Base-by-base conservation (phyloP, 306 rosid species). In the Gynostemma pentaphyllum region DNA sequence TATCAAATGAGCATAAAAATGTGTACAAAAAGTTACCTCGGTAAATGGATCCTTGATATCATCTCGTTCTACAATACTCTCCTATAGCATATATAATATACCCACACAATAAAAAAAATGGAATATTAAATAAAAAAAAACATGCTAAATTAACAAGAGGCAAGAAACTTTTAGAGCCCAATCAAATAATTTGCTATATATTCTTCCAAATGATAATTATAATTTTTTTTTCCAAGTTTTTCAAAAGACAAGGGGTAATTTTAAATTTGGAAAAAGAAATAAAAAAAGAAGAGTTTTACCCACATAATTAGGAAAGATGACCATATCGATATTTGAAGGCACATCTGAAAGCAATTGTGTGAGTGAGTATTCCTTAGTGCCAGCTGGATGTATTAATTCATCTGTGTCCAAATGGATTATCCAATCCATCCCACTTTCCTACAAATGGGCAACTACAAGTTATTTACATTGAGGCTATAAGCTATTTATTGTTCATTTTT, bases 371-470 rank as follows among this genome's bases (percentile, higher is more conserved):
- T 86, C 99, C 12, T 29, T 68, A 3, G 82, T 68, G 72, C 87
- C 96, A 8, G 78, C 85, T 50, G 96, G 96, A 78, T 85, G 72
- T 50, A 87, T 68, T 66, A 92, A 78, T 72, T 87, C 97, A 72
- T 85, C 94, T n/a, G 95, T 92, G 76, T 92, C 99, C 68, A 92
- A 86, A 86, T 92, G 99, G 63, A 92, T 32, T 68, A 92, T 86
- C 99, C 99, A 92, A 75, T 86, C 99, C 96, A 84, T 84, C 2
- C 4, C 16, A 0, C 6, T 72, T 63, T 34, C 32, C 60, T n/a
- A n/a, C 51, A 21, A 23, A 36, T 40, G 63, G n/a, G n/a, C 9
- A 21, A 55, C n/a, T n/a, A n/a, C n/a, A n/a, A n/a, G n/a, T n/a
- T n/a, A n/a, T n/a, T n/a, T n/a, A n/a, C n/a, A n/a, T n/a, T n/a